Evolutionary conservation across 2,329 filamentous ascomycete species (phyloP), one percentile per base, ranked within the genome.

Genomic region (Cadophora gregata): DNA sequence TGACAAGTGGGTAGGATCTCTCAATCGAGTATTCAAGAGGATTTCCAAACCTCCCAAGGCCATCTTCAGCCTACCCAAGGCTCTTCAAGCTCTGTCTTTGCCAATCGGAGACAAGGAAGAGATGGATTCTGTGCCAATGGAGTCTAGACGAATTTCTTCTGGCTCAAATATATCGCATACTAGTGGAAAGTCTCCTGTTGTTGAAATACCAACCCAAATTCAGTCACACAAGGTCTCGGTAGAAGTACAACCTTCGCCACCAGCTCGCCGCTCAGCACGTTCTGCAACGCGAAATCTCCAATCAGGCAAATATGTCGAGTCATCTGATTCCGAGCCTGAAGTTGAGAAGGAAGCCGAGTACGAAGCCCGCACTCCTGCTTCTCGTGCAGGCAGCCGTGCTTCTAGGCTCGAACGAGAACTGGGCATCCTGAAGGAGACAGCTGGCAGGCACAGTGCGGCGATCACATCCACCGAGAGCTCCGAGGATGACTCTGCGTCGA

Each of bases 1-100:
- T 47, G 88, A 90, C 71, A 86, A 87, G 70, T 97, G 93, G 92
- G 88, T 88, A 59, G 82, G 85, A n/a, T 88, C 84, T 69, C 81
- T 97, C 61, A 85, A 88, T 64, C 83, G 81, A 14, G 84, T 93
- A 2, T 94, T 93, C 73, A 83, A 88, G 59, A 82, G 87, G 19
- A 79, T 77, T 1, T 78, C 77, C 19, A 70, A 78, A 24, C 76
- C 82, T 38, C 76, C 75, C 2, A 42, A 45, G 9, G 27, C 55
- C 6, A 29, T 38, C 25, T 25, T 48, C n/a, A 56, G 47, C 21
- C 29, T 61, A 4, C 24, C 56, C n/a, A 61, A 53, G 45, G n/a
- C 42, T 24, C 38, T 31, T 2, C 9, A 58, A 19, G n/a, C 36
- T 21, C 24, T 58, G 24, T n/a, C 21, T 16, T 8, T 58, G 1